Conservation (phyloP, 176 grass and related monocot species). For the Echinochloa phyllopogon region DNA sequence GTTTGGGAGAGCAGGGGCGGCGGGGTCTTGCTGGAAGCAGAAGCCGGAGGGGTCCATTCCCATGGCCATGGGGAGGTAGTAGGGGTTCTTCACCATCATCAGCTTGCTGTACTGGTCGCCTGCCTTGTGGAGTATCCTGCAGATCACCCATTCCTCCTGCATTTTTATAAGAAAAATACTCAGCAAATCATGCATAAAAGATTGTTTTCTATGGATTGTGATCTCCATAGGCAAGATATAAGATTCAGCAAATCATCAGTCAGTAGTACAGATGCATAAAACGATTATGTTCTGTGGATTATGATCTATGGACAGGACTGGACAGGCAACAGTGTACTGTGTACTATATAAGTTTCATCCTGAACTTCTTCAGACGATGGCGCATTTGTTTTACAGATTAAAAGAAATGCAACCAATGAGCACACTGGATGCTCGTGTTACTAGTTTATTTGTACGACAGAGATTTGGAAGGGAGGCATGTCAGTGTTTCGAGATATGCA, state of each 20-base stretch:
- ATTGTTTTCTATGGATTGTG: not conserved
- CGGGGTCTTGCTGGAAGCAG: conserved; percentile 46
- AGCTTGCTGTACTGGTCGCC: conserved; percentile 60
- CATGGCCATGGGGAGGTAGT: conserved; percentile 50
- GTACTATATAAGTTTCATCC: not conserved
- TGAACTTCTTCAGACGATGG: conserved; percentile 4
- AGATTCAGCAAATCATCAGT: conserved; percentile 23
- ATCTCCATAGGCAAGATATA: not conserved
- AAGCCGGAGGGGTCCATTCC: conserved; percentile 37
- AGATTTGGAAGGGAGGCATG: conserved; percentile 33
- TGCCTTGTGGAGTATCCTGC: conserved; percentile 95
- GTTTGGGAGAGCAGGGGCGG: conserved; percentile 50
- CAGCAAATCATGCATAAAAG: conserved; percentile 17
- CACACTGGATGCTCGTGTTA: not conserved
- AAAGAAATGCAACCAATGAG: not conserved
- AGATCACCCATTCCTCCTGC: conserved; percentile 98
- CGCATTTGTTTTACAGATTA: not conserved
- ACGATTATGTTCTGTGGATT: not conserved
- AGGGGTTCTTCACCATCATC: conserved; percentile 64
- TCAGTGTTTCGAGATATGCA: conserved; percentile 29
- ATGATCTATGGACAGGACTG: not conserved
- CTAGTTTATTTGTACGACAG: conserved; percentile 22
- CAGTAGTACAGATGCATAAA: not conserved
- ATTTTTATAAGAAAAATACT: conserved; percentile 8
- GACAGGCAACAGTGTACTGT: not conserved